Base-by-base conservation (phyloP, 768 basidiomycete species). In the Royoungia palumana region DNA sequence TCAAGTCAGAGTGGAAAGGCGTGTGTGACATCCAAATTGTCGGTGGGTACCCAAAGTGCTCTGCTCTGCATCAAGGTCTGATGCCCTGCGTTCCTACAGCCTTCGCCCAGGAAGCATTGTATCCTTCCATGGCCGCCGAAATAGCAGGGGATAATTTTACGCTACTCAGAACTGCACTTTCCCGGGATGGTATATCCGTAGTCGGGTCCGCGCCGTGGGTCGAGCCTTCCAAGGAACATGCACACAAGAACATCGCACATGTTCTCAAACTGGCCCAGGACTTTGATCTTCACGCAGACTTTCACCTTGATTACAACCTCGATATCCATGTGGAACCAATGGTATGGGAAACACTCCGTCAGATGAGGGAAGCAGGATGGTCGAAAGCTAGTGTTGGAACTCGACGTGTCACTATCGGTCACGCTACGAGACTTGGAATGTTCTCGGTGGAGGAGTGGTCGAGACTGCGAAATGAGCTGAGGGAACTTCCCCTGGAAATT, bases 291-390 rank as follows among this genome's bases (percentile, higher is more conserved):
- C 75, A 79, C 52, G 72, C 75, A 36, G 83, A 85, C 60, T 85
- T 85, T 59, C 83, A 86, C 64, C 74, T 85, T 25, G 82, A 85
- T 67, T 84, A 82, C 65, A 83, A 79, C 68, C 70, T 85, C 41
- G 76, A 83, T 61, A 64, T 71, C 14, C 59, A 60, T 25, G 60
- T 71, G 40, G 72, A 79, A 53, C 79, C 79, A 27, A 75, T 84
- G 53, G 75, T 82, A 20, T 77, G 78, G 68, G 72, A 77, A 59
- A 73, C 83, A 25, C 74, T 83, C 38, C 59, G 62, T 14, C 70
- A 75, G 42, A 62, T 70, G 64, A 70, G 51, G 57, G 61, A 47
- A 51, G 59, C 56, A 56, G 58, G 61, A 16, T 64, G 62, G 61
- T 51, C 55, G 35, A 61, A 49, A 54, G 25, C 47, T 40, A 40